Conservation (phyloP, 164 flowering plant genomes). For the Dillenia turbinata region DNA sequence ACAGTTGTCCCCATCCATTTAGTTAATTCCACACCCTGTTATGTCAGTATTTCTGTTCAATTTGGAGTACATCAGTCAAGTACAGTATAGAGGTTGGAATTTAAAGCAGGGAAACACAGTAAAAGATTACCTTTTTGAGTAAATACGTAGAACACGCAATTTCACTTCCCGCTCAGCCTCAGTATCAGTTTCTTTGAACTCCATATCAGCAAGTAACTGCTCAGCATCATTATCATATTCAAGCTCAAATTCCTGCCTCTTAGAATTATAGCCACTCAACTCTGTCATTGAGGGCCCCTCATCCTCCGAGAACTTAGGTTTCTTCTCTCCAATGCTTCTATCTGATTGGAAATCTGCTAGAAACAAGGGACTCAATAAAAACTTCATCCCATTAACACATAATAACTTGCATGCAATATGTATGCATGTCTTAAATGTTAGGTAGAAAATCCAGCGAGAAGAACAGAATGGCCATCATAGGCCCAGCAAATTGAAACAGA, state of each 20-base stretch:
- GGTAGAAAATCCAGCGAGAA: not conserved
- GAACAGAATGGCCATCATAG: not conserved
- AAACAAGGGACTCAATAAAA: not conserved
- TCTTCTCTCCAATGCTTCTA: conserved; percentile 82
- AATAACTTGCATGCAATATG: too few species aligned
- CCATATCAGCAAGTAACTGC: conserved; percentile 92
- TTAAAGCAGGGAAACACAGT: too few species aligned
- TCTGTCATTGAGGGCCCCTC: conserved; percentile 70
- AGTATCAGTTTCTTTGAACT: conserved; percentile 79
- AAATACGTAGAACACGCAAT: conserved; percentile 67
- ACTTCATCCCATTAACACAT: not conserved
- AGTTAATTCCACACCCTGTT: too few species aligned
- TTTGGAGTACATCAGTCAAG: too few species aligned
- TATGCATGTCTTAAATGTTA: too few species aligned
- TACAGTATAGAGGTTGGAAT: too few species aligned
- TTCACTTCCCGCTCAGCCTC: conserved; percentile 75
- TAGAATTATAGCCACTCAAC: conserved; percentile 83
- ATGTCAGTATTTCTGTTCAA: too few species aligned
- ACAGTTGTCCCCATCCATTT: too few species aligned
- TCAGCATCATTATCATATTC: conserved; percentile 99
- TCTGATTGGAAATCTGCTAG: conserved; percentile 50
- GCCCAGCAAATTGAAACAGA: not conserved
- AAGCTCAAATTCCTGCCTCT: conserved; percentile 91
- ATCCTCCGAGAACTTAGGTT: conserved; percentile 54
- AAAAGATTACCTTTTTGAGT: conserved; percentile 52